A percentile compares a stretch with the other conserved stretches of the same genome.
Evolutionary conservation across 768 basidiomycete species (phyloP).

Genomic region (Russula brevipes): DNA sequence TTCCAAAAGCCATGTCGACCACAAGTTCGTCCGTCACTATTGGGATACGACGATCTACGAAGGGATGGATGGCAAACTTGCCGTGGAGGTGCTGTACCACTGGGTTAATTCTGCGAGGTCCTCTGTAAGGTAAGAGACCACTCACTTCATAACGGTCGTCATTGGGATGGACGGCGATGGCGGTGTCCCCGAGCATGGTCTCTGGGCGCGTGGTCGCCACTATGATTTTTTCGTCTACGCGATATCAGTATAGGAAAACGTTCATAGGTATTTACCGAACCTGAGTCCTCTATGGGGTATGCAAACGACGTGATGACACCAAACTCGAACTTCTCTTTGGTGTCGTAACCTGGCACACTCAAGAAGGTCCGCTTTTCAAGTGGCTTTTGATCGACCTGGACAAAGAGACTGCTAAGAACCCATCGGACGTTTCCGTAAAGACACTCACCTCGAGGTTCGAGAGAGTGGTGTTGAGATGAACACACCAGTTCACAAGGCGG

Average conservation of each 20-base stretch:
- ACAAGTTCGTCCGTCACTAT: slow-evolving; percentile 80
- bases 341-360: slow-evolving; percentile 89
- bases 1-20: slow-evolving; percentile 94
- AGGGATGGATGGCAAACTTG: slow-evolving; percentile 86
- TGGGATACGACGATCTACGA: slow-evolving; percentile 78
- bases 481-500: slow-evolving; percentile 97
- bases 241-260: background rate
- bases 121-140: background rate
- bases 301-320: slow-evolving; percentile 96
- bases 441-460: slow-evolving; percentile 87
- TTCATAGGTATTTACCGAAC: slow-evolving; percentile 35
- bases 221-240: slow-evolving; percentile 71
- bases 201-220: slow-evolving; percentile 97
- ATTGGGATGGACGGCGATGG: slow-evolving; percentile 92
- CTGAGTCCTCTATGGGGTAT: slow-evolving; percentile 82
- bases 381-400: slow-evolving; percentile 87
- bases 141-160: slow-evolving; percentile 79
- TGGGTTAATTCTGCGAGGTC: too few relatives aligned
- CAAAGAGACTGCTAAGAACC: slow-evolving; percentile 30
- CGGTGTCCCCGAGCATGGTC: slow-evolving; percentile 98
- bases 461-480: slow-evolving; percentile 88
- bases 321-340: slow-evolving; percentile 95
- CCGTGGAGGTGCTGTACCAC: slow-evolving; percentile 76
- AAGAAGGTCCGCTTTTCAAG: slow-evolving; percentile 80
- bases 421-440: background rate